These are phyloP conservation scores for Aspergillus ochraceoroseus DNA, from an alignment of 2,329 filamentous ascomycete species.

Conservation along the genomic window DNA sequence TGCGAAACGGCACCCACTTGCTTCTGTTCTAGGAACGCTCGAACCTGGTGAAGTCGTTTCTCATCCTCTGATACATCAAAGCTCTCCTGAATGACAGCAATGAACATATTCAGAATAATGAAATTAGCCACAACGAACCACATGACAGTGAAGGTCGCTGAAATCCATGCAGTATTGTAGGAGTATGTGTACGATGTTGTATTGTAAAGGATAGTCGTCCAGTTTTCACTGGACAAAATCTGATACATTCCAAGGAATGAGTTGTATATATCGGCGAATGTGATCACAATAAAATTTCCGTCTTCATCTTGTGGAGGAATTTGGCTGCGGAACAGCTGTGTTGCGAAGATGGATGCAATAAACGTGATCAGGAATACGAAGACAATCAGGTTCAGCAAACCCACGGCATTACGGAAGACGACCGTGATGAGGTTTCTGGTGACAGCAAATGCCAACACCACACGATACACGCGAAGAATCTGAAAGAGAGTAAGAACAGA, in stretches of 20 bases:
- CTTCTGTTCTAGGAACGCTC: constrained; percentile 86
- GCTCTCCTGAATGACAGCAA: constrained; percentile 99
- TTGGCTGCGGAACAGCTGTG: constrained; percentile 86
- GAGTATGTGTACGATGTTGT: constrained; percentile 64
- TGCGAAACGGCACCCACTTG: constrained; percentile 65
- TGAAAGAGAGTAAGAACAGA: constrained; percentile 90
- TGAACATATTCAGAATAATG: constrained; percentile 99
- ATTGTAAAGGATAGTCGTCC: constrained; percentile 82
- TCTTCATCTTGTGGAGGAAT: constrained; percentile 60
- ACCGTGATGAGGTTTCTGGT: constrained; percentile 79
- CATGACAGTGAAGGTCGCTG: constrained; percentile 80
- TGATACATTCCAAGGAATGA: constrained; percentile 98
- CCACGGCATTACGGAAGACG: constrained; percentile 83
- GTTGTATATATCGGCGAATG: constrained; percentile 89
- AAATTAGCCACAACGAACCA: constrained; percentile 97
- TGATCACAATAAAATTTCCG: constrained; percentile 63
- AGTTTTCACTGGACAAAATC: constrained; percentile 90
- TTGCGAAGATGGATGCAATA: constrained; percentile 85
- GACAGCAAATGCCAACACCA: constrained; percentile 82
- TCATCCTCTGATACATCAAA: constrained; percentile 98
- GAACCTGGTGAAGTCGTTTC: constrained; percentile 93
- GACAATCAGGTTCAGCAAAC: constrained; percentile 89
- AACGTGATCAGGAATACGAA: constrained; percentile 97
- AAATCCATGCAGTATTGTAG: constrained; percentile 81
- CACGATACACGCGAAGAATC: constrained; percentile 82